A percentile compares a stretch with the other conserved stretches of the same genome.
Conservation (phyloP, 768 basidiomycete genomes). For the Tricholoma sp. region DNA sequence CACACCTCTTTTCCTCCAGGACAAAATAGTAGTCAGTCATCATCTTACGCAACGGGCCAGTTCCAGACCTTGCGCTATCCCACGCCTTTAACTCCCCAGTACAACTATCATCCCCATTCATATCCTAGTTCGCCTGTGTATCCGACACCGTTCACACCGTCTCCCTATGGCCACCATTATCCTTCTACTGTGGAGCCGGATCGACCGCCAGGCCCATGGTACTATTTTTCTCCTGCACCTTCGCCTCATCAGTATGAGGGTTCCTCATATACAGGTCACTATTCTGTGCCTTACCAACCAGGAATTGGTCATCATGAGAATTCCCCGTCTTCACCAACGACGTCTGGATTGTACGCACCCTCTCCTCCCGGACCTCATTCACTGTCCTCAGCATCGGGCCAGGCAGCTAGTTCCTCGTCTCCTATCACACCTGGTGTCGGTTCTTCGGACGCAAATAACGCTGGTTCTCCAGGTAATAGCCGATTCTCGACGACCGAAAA, state of each 20-base stretch:
- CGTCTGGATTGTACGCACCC: conserved; percentile 12
- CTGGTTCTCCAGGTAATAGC: background rate
- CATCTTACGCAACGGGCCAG: conserved; percentile 16
- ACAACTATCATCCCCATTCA: conserved; percentile 30
- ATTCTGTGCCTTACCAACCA: conserved; percentile 23
- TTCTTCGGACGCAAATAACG: conserved; percentile 1
- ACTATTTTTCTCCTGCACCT: conserved; percentile 28
- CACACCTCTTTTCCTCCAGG: conserved; percentile 16
- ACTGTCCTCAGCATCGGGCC: conserved; percentile 1
- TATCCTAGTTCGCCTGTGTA: conserved; percentile 32
- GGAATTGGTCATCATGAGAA: conserved; percentile 19
- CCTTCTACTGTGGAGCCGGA: conserved; percentile 28
- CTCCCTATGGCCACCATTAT: conserved; percentile 33
- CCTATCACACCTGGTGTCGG: conserved; percentile 8
- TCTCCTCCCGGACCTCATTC: conserved; percentile 3
- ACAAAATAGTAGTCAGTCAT: conserved; percentile 20
- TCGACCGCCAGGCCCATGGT: conserved; percentile 51
- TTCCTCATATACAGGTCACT: conserved; percentile 26
- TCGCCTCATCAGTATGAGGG: conserved; percentile 23
- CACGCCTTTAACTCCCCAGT: conserved; percentile 25
- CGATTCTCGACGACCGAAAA: conserved; percentile 17
- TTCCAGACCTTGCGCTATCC: conserved; percentile 33
- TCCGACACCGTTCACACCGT: conserved; percentile 31
- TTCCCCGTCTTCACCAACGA: conserved; percentile 14
- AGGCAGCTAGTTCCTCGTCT: background rate